Conservation (phyloP, 1,139 yeast species). For the Kodamaea arcana region DNA sequence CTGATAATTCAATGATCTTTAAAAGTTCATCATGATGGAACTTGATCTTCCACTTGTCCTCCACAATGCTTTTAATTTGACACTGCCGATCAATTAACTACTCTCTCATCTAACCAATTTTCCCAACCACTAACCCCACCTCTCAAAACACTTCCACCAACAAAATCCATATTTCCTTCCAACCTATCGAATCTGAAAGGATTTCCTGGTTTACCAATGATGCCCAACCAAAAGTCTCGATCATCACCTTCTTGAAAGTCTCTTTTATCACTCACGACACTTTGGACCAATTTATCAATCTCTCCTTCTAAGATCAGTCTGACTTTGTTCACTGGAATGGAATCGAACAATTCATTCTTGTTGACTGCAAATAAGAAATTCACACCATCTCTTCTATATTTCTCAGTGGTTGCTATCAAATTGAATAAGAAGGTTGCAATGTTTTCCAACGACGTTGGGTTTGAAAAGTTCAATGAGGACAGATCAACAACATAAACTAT, state of each 20-base stretch:
- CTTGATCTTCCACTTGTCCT: too few species aligned
- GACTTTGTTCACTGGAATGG: conserved; percentile 65
- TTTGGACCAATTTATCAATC: conserved; percentile 52
- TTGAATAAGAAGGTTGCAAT: conserved; percentile 55
- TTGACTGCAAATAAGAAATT: conserved; percentile 77
- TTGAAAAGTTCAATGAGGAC: conserved; percentile 34
- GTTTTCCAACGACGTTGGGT: conserved; percentile 37
- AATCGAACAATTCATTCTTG: conserved; percentile 78
- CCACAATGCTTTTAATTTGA: too few species aligned
- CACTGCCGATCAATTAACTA: conserved; percentile 52
- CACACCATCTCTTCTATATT: conserved; percentile 52
- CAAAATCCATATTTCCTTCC: conserved; percentile 70
- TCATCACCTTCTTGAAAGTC: conserved; percentile 12
- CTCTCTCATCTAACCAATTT: conserved; percentile 74
- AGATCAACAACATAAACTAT: conserved; percentile 69
- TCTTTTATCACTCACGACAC: conserved; percentile 21
- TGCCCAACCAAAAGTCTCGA: conserved; percentile 42
- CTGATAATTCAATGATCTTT: too few species aligned
- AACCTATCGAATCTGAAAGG: conserved; percentile 57
- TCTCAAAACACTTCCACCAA: conserved; percentile 66
- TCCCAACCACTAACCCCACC: conserved; percentile 58
- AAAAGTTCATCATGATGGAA: too few species aligned
- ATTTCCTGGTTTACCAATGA: conserved; percentile 37
- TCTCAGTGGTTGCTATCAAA: conserved; percentile 55
- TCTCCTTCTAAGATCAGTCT: conserved; percentile 58